These are phyloP conservation scores for Vigna angularis DNA, from an alignment of 306 rosid species.

Conservation along the genomic window DNA sequence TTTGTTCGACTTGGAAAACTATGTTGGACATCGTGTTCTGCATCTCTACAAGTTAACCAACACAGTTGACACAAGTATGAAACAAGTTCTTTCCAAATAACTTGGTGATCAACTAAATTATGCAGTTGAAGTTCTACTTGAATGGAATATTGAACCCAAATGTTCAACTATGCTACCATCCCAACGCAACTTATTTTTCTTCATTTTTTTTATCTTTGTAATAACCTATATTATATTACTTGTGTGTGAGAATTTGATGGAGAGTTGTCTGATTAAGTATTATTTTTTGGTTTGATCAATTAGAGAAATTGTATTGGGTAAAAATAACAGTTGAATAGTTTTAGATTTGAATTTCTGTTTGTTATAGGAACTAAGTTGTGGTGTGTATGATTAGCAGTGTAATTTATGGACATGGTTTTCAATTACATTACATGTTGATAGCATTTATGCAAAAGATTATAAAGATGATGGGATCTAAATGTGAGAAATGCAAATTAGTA, in stretches of 20 bases:
- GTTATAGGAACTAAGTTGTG: neutral
- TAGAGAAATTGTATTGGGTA: conserved; percentile 26
- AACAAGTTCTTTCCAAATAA: conserved; percentile 2
- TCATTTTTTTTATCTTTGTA: neutral
- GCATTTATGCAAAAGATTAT: neutral
- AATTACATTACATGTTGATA: neutral
- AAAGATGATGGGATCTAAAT: too few species aligned
- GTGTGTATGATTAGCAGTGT: neutral
- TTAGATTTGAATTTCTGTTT: conserved; percentile 2
- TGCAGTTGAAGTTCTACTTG: conserved; percentile 23
- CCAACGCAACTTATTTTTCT: neutral
- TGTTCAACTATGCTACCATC: conserved; percentile 28
- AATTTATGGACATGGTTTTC: neutral
- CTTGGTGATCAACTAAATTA: conserved; percentile 33
- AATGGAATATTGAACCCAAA: neutral
- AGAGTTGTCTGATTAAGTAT: conserved; percentile 15
- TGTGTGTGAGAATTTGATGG: conserved; percentile 24
- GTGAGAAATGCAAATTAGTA: too few species aligned
- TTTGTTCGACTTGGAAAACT: conserved; percentile 31
- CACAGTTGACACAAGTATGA: conserved; percentile 35
- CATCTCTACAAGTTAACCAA: conserved; percentile 6
- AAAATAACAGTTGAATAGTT: conserved; percentile 3
- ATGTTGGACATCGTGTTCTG: neutral
- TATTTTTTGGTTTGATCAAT: conserved; percentile 2
- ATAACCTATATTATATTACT: conserved; percentile 30